phyloP scores from a whole-genome alignment of 2,329 filamentous ascomycete genomes.

The Dactylella cylindrospora region DNA sequence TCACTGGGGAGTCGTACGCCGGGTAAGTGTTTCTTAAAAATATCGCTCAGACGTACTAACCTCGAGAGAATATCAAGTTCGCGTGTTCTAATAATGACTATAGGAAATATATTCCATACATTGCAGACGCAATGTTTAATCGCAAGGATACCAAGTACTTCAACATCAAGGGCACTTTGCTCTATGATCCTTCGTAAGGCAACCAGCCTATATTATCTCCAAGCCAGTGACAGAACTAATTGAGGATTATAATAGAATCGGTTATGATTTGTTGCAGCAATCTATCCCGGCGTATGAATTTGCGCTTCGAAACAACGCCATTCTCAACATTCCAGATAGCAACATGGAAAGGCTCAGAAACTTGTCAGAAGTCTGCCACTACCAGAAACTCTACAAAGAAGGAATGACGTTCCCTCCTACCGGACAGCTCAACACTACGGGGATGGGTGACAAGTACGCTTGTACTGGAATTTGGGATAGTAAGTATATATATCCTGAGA shows the following conservation, averaged over 20 bases:
- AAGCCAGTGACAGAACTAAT: background rate
- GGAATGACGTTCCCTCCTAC: conserved; percentile 70
- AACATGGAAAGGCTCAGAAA: conserved; percentile 59
- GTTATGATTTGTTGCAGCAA: conserved; percentile 56
- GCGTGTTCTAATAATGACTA: too few relatives aligned
- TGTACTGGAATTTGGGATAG: conserved; percentile 33
- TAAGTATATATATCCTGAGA: too few relatives aligned
- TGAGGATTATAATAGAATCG: conserved; percentile 53
- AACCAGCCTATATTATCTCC: background rate
- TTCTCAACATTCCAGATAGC: conserved; percentile 66
- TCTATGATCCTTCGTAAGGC: conserved; percentile 66
- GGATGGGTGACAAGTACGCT: background rate
- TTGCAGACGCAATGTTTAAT: conserved; percentile 64
- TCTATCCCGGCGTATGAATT: conserved; percentile 61
- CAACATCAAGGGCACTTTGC: conserved; percentile 67
- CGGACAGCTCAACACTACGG: conserved; percentile 60
- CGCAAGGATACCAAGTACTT: conserved; percentile 65
- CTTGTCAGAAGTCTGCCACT: conserved; percentile 63
- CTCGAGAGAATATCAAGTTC: too few relatives aligned
- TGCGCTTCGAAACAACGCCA: conserved; percentile 62
- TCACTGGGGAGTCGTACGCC: conserved; percentile 72
- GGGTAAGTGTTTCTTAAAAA: conserved; percentile 69
- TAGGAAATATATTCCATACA: conserved; percentile 46
- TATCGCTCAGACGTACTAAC: too few relatives aligned
- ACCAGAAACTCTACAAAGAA: conserved; percentile 61